These are phyloP conservation scores for Decorospora gaudefroyi DNA, from an alignment of 2,329 filamentous ascomycete genomes.

Conservation along the genomic window DNA sequence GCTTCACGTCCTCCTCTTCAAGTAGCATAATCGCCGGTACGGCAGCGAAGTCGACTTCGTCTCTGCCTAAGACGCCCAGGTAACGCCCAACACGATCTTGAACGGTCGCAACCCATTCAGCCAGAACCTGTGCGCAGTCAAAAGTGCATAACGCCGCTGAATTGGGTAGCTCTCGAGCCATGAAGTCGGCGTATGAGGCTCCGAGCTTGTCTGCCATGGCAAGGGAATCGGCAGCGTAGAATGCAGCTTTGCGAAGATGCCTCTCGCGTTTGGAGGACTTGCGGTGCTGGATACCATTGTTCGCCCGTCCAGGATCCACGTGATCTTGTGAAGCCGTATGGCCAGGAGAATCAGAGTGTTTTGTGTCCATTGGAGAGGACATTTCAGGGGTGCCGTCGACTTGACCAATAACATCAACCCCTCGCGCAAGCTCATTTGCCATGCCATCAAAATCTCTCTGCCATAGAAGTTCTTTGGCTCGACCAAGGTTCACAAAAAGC, in stretches of 20 bases:
- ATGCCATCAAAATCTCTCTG: slow-evolving; percentile 90
- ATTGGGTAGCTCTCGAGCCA: slow-evolving; percentile 81
- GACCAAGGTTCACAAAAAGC: slow-evolving; percentile 88
- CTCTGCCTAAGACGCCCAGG: slow-evolving; percentile 81
- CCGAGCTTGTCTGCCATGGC: slow-evolving; percentile 85
- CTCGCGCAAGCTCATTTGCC: slow-evolving; percentile 81
- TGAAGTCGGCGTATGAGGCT: slow-evolving; percentile 81
- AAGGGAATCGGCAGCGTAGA: slow-evolving; percentile 90
- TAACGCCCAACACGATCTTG: slow-evolving; percentile 93
- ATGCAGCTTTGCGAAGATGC: slow-evolving; percentile 90
- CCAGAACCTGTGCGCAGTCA: slow-evolving; percentile 90
- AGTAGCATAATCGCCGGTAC: slow-evolving; percentile 88
- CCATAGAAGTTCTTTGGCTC: slow-evolving; percentile 93
- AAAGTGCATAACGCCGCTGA: slow-evolving; percentile 92
- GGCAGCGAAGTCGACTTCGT: slow-evolving; percentile 75
- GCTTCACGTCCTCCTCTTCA: slow-evolving; percentile 86
- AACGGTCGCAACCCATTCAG: slow-evolving; percentile 90
- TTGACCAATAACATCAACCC: slow-evolving; percentile 74
- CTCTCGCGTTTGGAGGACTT: slow-evolving; percentile 75
- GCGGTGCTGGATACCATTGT: slow-evolving; percentile 40
- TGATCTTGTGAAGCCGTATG: slow-evolving; percentile 34
- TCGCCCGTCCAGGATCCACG: slow-evolving; percentile 41
- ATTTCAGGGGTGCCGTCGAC: slow-evolving; percentile 64
- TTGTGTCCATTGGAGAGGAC: slow-evolving; percentile 42
- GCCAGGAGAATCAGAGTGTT: slow-evolving; percentile 30